phyloP scores from a whole-genome alignment of 108 stramenopile species.

The Cylindrotheca fusiformis region DNA sequence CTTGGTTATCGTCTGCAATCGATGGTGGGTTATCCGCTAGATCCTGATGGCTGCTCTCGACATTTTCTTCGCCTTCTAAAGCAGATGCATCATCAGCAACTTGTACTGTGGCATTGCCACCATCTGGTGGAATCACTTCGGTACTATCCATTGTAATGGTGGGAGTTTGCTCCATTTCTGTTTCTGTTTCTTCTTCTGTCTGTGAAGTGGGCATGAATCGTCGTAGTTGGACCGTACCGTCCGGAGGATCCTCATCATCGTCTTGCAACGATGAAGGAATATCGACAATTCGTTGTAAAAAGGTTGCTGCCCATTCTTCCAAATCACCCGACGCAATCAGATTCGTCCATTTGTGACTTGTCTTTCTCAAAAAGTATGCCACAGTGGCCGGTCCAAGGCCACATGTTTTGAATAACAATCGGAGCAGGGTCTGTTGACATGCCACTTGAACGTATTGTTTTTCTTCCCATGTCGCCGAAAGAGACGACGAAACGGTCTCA shows the following conservation, averaged over 20 bases:
- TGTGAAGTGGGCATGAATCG: neutral
- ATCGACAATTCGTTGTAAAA: constrained; percentile 9
- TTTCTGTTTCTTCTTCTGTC: neutral
- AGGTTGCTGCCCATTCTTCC: constrained; percentile 15
- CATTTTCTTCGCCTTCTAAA: constrained; percentile 7
- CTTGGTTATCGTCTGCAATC: neutral
- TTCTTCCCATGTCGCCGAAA: constrained; percentile 22
- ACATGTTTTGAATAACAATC: constrained; percentile 17
- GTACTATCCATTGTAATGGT: neutral
- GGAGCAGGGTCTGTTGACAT: constrained; percentile 34
- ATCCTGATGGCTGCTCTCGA: constrained; percentile 1
- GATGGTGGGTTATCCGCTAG: neutral
- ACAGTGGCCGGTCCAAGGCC: constrained; percentile 21
- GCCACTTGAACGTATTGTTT: constrained; percentile 30
- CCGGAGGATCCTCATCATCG: neutral
- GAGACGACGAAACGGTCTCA: constrained; percentile 7
- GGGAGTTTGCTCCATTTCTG: neutral
- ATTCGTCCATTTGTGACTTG: constrained; percentile 1
- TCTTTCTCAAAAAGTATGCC: constrained; percentile 11
- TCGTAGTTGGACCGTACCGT: neutral
- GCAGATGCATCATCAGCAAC: constrained; percentile 10
- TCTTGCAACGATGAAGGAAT: constrained; percentile 13
- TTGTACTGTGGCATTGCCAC: constrained; percentile 2
- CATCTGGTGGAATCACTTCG: neutral
- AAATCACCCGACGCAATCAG: constrained; percentile 4